phyloP scores from a whole-genome alignment of 768 basidiomycete genomes.

The Tulasnella sp. region DNA sequence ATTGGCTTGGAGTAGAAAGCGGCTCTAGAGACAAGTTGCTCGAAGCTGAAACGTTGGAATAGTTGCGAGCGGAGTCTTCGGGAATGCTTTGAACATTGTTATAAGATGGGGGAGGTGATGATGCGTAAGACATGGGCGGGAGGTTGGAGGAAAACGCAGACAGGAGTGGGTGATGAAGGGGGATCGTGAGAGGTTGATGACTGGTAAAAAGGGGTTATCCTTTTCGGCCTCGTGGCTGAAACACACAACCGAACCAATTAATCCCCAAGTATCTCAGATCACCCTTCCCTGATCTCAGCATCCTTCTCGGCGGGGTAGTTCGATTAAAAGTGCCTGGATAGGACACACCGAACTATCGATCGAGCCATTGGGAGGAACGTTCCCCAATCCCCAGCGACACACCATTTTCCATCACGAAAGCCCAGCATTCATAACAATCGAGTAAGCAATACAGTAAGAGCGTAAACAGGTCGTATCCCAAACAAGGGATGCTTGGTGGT shows the following conservation, averaged over 20 bases:
- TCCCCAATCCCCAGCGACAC: too few relatives aligned
- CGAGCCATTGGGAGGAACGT: not conserved
- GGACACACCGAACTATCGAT: not conserved
- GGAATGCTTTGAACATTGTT: too few relatives aligned
- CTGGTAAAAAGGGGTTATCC: conserved; percentile 2
- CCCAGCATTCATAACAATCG: too few relatives aligned
- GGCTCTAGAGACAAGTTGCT: conserved; percentile 2
- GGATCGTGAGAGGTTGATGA: not conserved
- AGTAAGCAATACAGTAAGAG: too few relatives aligned
- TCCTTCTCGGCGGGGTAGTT: not conserved
- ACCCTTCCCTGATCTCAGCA: not conserved
- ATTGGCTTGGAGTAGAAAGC: not conserved
- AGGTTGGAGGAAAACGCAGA: not conserved
- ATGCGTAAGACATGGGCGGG: not conserved
- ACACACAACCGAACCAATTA: not conserved
- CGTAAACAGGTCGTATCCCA: too few relatives aligned
- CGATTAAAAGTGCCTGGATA: not conserved
- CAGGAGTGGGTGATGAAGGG: too few relatives aligned
- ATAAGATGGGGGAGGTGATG: not conserved
- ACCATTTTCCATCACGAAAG: too few relatives aligned
- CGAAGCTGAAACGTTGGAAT: not conserved
- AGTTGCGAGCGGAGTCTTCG: too few relatives aligned
- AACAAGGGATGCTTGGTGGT: too few relatives aligned
- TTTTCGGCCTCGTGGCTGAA: not conserved
- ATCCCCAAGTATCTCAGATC: not conserved